phyloP scores from a whole-genome alignment of 768 basidiomycete genomes.

The Boletus vermiculosoides region DNA sequence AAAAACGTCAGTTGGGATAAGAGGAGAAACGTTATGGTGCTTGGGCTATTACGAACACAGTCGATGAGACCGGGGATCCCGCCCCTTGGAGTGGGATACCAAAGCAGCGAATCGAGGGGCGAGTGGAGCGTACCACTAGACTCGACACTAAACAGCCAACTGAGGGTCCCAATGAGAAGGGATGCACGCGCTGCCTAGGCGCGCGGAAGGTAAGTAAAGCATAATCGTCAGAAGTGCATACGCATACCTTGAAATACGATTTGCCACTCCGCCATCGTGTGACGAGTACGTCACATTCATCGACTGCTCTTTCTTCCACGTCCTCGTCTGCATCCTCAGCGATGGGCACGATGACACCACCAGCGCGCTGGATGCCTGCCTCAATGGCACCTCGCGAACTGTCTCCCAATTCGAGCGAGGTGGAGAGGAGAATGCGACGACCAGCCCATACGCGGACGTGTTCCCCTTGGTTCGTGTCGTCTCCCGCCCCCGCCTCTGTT shows the following conservation, averaged over 20 bases:
- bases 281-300: slow-evolving; percentile 69
- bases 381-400: slow-evolving; percentile 55
- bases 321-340: slow-evolving; percentile 44
- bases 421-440: slow-evolving; percentile 59
- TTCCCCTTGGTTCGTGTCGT: slow-evolving; percentile 22
- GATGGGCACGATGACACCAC: slow-evolving; percentile 54
- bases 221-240: slow-evolving; percentile 27
- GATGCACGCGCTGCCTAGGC: slow-evolving; percentile 52
- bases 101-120: slow-evolving; percentile 74
- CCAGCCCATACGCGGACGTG: slow-evolving; percentile 55
- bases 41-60: slow-evolving; percentile 48
- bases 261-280: slow-evolving; percentile 65
- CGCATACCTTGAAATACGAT: slow-evolving; percentile 70
- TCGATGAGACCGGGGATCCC: slow-evolving; percentile 56
- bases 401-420: slow-evolving; percentile 51
- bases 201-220: neutral
- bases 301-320: slow-evolving; percentile 34
- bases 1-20: neutral
- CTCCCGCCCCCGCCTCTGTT: slow-evolving; percentile 21
- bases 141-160: slow-evolving; percentile 83
- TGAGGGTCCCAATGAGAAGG: slow-evolving; percentile 63
- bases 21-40: neutral
- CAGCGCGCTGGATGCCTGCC: slow-evolving; percentile 56
- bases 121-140: slow-evolving; percentile 56
- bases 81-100: slow-evolving; percentile 74